Conservation (phyloP, 2,329 filamentous ascomycete genomes). For the Whalleya microplaca region DNA sequence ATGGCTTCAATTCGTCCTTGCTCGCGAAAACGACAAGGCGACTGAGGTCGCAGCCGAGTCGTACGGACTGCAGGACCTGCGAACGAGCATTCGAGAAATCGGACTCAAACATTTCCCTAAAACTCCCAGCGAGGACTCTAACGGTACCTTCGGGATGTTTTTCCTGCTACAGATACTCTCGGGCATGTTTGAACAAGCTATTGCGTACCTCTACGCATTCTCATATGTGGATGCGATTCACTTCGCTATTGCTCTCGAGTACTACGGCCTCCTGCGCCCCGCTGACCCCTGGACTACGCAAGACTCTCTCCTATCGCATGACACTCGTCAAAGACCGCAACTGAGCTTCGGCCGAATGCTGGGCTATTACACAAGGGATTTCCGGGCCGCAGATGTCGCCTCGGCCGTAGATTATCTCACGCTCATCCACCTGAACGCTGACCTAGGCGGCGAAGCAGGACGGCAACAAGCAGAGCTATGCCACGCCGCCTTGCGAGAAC, state of each 20-base stretch:
- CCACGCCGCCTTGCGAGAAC: slow-evolving; percentile 89
- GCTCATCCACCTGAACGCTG: slow-evolving; percentile 88
- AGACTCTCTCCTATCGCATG: slow-evolving; percentile 70
- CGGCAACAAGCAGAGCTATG: slow-evolving; percentile 80
- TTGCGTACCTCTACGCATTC: slow-evolving; percentile 89
- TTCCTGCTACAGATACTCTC: slow-evolving; percentile 91
- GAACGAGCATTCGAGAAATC: slow-evolving; percentile 82
- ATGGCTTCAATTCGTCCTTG: slow-evolving; percentile 73
- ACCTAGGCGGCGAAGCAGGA: slow-evolving; percentile 74
- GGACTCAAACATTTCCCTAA: slow-evolving; percentile 90
- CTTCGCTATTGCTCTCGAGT: slow-evolving; percentile 86
- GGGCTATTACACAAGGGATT: slow-evolving; percentile 94
- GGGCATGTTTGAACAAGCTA: slow-evolving; percentile 91
- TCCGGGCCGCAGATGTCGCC: slow-evolving; percentile 86
- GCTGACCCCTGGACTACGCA: slow-evolving; percentile 77
- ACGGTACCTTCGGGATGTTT: slow-evolving; percentile 82
- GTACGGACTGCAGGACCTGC: slow-evolving; percentile 69
- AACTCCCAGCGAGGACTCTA: slow-evolving; percentile 71
- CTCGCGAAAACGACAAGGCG: slow-evolving; percentile 65
- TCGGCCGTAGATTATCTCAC: slow-evolving; percentile 92
- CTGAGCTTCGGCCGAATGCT: slow-evolving; percentile 94
- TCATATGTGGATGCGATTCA: slow-evolving; percentile 93
- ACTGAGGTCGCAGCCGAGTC: slow-evolving; percentile 68
- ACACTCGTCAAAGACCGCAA: slow-evolving; percentile 72
- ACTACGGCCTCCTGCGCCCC: slow-evolving; percentile 86